Evolutionary conservation across 768 basidiomycete genomes (phyloP).

Genomic region (Suillus spraguei): DNA sequence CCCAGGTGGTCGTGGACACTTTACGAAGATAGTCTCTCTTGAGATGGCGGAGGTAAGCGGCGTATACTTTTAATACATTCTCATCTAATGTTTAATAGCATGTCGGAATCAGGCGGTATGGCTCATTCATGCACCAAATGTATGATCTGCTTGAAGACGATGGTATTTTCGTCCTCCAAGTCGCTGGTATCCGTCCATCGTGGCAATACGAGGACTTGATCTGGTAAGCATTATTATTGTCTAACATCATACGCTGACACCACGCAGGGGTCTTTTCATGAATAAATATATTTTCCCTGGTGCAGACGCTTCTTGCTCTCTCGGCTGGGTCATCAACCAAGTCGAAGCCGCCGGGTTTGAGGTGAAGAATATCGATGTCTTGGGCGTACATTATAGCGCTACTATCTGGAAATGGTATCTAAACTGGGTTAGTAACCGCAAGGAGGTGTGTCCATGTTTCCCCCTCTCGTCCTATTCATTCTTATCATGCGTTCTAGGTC

Average conservation of each 20-base stretch:
- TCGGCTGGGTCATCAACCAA: conserved; percentile 91
- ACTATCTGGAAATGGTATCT: conserved; percentile 93
- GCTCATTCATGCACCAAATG: conserved; percentile 85
- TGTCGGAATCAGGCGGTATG: conserved; percentile 93
- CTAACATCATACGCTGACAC: neutral
- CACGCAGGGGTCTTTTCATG: conserved; percentile 89
- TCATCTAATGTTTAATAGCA: conserved; percentile 57
- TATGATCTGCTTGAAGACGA: conserved; percentile 94
- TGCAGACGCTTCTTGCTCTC: conserved; percentile 93
- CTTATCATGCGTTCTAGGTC: conserved; percentile 20
- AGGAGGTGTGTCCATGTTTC: conserved; percentile 56
- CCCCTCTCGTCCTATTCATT: neutral
- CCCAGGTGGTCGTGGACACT: conserved; percentile 71
- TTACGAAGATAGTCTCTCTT: conserved; percentile 92
- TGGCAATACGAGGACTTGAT: conserved; percentile 99
- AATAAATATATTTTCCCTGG: conserved; percentile 99
- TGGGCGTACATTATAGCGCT: conserved; percentile 96
- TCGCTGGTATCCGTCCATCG: conserved; percentile 90
- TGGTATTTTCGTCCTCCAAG: conserved; percentile 93
- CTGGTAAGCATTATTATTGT: conserved; percentile 54
- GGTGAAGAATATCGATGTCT: conserved; percentile 93
- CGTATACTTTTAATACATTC: neutral
- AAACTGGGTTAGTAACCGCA: conserved; percentile 96
- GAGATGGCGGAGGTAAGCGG: conserved; percentile 93
- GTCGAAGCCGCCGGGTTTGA: conserved; percentile 94